Evolutionary conservation across 1,284 basidiomycete species (phyloP).

Genomic region (Somion occarium): DNA sequence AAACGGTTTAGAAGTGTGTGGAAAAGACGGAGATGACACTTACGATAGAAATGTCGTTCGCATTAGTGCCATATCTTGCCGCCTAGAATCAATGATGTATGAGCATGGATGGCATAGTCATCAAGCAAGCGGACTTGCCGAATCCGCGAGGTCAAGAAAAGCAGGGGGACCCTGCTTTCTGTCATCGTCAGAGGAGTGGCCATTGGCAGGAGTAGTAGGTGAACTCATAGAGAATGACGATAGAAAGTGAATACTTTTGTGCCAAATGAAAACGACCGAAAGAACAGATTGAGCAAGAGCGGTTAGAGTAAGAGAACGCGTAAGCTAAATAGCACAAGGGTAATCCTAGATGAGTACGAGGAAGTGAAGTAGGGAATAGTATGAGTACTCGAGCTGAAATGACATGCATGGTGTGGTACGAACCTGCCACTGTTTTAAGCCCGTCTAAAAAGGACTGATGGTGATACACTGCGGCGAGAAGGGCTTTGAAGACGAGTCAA

Average conservation of each 20-base stretch:
- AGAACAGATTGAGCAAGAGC: conserved; percentile 49
- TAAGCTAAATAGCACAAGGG: conserved; percentile 66
- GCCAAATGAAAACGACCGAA: conserved; percentile 44
- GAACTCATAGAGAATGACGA: conserved; percentile 62
- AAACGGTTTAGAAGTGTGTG: conserved; percentile 5
- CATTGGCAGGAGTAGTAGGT: conserved; percentile 66
- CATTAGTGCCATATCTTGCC: conserved; percentile 78
- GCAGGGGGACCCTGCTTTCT: conserved; percentile 82
- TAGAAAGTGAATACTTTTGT: conserved; percentile 46
- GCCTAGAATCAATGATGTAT: conserved; percentile 35
- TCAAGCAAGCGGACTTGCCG: conserved; percentile 46
- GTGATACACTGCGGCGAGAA: conserved; percentile 57
- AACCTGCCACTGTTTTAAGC: conserved; percentile 71
- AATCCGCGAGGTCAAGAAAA: conserved; percentile 86
- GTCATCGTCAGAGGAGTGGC: conserved; percentile 57
- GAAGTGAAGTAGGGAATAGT: conserved; percentile 6
- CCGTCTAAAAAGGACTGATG: conserved; percentile 72
- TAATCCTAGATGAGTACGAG: conserved; percentile 37
- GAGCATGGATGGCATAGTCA: conserved; percentile 10
- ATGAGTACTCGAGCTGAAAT: conserved; percentile 22
- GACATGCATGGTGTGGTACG: conserved; percentile 16
- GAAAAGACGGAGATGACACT: conserved; percentile 29
- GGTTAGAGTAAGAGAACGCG: conserved; percentile 44
- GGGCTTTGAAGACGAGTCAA: conserved; percentile 28
- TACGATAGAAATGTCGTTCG: conserved; percentile 76